phyloP scores from a whole-genome alignment of 2,329 filamentous ascomycete genomes.

The Nothomitra cinnamomea region DNA sequence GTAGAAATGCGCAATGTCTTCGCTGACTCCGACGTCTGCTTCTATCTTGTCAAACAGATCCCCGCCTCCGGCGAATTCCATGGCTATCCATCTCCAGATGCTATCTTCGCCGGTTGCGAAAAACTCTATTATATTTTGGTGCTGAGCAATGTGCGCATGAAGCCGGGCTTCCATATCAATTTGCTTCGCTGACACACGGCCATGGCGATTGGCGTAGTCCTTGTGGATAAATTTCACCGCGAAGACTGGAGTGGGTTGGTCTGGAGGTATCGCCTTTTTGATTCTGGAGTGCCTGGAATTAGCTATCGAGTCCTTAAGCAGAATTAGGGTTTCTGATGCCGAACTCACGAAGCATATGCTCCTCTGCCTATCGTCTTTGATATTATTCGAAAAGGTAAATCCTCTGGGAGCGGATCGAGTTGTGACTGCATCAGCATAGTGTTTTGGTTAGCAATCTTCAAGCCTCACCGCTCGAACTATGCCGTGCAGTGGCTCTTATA shows the following conservation, averaged over 20 bases:
- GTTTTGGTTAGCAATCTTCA: slow-evolving; percentile 15
- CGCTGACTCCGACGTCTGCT: slow-evolving; percentile 82
- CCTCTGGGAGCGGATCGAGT: slow-evolving; percentile 63
- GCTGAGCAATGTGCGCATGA: slow-evolving; percentile 74
- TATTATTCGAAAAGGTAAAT: slow-evolving; percentile 84
- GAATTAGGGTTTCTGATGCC: neutral
- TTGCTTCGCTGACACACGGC: slow-evolving; percentile 76
- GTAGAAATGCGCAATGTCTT: slow-evolving; percentile 92
- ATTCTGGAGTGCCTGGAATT: slow-evolving; percentile 38
- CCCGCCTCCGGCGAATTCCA: slow-evolving; percentile 90
- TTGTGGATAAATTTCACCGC: slow-evolving; percentile 99
- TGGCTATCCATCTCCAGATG: slow-evolving; percentile 91
- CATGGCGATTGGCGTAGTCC: slow-evolving; percentile 76
- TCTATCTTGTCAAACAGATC: slow-evolving; percentile 99
- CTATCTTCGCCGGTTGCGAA: slow-evolving; percentile 73
- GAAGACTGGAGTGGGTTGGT: slow-evolving; percentile 58
- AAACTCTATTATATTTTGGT: slow-evolving; percentile 88
- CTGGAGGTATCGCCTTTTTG: slow-evolving; percentile 74
- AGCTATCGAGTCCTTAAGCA: slow-evolving; percentile 6
- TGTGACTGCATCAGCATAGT: slow-evolving; percentile 55
- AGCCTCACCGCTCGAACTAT: too few relatives aligned
- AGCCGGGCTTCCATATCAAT: slow-evolving; percentile 82
- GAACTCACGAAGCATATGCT: slow-evolving; percentile 80
- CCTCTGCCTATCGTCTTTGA: slow-evolving; percentile 94
- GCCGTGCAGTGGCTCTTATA: too few relatives aligned